Evolutionary conservation across 2,329 filamentous ascomycete genomes (phyloP), one percentile per base, ranked within the genome.

Genomic region (Pseudogymnoascus sp.): DNA sequence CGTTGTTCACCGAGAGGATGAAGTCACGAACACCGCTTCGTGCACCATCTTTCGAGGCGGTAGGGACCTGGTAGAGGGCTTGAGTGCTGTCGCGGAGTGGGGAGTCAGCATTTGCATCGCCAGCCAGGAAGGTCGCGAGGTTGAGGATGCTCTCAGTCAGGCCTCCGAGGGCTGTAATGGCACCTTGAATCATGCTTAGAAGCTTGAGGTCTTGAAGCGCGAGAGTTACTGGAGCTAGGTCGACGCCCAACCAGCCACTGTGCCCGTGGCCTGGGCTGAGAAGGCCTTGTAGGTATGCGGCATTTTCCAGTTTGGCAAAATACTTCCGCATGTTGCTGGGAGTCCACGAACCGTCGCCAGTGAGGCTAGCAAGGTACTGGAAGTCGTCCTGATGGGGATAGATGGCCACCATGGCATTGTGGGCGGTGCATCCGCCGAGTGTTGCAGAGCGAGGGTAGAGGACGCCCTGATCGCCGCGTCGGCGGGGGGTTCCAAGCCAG

Each of bases 371-470:
- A 43, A 72, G 66, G 14, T 63, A 31, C 4, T 62, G 18, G 64
- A 67, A 72, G 52, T 72, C 69, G 11, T 59, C 64, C 3, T 67
- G 64, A 28, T 67, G 64, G 1, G 69, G 67, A 18, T 43, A 61
- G 11, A 69, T 65, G 1, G 65, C 64, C n/a, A 69, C 65, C 9
- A 69, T 45, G 11, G 66, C 70, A 63, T 71, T 71, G 16, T 71
- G 69, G 12, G 58, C 63, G 7, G 65, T 45, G 43, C 72, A 73
- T 0, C 72, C 72, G 16, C 72, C 72, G 7, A 74, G 63, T 5
- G 69, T 70, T 55, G 68, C 71, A 12, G 71, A 63, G 33, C 71
- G 62, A 31, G 71, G 71, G 60, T 73, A 73, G 3, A 66, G 61
- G 7, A 72, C 66, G 16, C 71, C 71, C 35, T 64, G 11, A 65